Percentiles rank a stretch among this genome's conserved stretches.
Conservation (phyloP, 306 rosid genomes). For the Elaeagnus macrophylla region DNA sequence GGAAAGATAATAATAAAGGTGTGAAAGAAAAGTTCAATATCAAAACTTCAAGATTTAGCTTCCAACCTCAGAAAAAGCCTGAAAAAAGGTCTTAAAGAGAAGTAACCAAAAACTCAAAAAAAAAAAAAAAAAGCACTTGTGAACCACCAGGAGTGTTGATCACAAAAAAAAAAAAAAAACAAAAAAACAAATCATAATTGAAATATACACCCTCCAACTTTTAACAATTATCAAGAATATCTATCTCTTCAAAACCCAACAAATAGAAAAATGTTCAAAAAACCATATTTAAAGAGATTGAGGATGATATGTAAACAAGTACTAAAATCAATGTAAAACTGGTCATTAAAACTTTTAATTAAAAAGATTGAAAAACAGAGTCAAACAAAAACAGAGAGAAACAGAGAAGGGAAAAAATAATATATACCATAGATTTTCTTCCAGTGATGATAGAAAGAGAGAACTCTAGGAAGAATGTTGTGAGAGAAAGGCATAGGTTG, state of each 20-base stretch:
- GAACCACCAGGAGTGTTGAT: conserved; percentile 36
- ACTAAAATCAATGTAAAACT: conserved; percentile 1
- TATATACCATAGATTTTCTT: conserved; percentile 70
- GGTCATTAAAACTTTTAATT: too few species aligned
- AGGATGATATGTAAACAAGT: neutral
- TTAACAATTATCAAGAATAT: conserved; percentile 30
- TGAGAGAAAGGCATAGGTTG: conserved; percentile 86
- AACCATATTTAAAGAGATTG: neutral
- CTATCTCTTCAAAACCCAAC: too few species aligned
- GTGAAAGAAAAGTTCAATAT: conserved; percentile 40
- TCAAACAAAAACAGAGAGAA: neutral
- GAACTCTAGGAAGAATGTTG: conserved; percentile 92
- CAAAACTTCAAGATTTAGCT: conserved; percentile 53
- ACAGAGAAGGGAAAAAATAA: neutral
- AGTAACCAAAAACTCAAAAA: conserved; percentile 20
- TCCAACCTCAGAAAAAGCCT: conserved; percentile 37
- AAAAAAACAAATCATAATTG: conserved; percentile 19
- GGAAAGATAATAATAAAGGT: neutral
- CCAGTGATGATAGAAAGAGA: conserved; percentile 96
- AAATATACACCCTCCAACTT: conserved; percentile 19
- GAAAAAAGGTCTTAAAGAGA: conserved; percentile 38
- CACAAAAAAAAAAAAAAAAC: conserved; percentile 27
- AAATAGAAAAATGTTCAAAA: neutral
- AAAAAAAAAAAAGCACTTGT: conserved; percentile 22
- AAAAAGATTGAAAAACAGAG: too few species aligned